Base-by-base conservation (phyloP, 805 yeast species). In the Peterozyma xylosa region DNA sequence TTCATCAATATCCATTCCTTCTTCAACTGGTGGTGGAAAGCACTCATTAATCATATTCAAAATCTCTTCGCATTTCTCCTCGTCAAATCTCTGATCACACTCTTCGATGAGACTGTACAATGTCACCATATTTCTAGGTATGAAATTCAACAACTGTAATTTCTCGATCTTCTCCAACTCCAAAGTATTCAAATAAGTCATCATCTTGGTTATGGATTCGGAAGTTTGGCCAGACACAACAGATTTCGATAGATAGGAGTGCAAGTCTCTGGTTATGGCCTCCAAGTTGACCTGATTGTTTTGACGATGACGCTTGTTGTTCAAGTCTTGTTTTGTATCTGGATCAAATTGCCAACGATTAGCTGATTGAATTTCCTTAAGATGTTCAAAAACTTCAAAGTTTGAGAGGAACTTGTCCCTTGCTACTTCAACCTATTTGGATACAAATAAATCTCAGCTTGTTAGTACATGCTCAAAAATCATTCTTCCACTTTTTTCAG, bases 101-200 rank as follows among this genome's bases (percentile, higher is more conserved):
- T 93, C 98, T 57, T 91, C 99, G 1, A 91, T 79, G 29, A 91
- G 66, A 0, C 93, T 73, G 58, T 80, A 88, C 42, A 91, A 68
- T 33, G 78, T 82, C 11, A 90, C 96, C 70, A 87, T 66, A 5
- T 87, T 77, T 38, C 82, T 68, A 1, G 99, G 99, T 29, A 87
- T 70, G 7, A 80, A 69, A 59, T 91, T 90, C 45, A 90, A 73
- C 35, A 91, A 76, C 63, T 91, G 96, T 35, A 91, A 66, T 51
- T 81, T 78, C 56, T 91, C 99, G 21, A 86, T 80, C 60, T 87
- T 86, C 64, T 83, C 89, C 43, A 91, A 66, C 29, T 71, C 73
- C 48, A 73, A 80, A 32, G 65, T 52, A 46, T 74, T 70, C 41
- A 82, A 57, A 27, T 64, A 70, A 1, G 49, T 38, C 67, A 82